A percentile compares a stretch with the other conserved stretches of the same genome.
Conservation (phyloP, 306 rosid species). For the Quercus aquifolioides region DNA sequence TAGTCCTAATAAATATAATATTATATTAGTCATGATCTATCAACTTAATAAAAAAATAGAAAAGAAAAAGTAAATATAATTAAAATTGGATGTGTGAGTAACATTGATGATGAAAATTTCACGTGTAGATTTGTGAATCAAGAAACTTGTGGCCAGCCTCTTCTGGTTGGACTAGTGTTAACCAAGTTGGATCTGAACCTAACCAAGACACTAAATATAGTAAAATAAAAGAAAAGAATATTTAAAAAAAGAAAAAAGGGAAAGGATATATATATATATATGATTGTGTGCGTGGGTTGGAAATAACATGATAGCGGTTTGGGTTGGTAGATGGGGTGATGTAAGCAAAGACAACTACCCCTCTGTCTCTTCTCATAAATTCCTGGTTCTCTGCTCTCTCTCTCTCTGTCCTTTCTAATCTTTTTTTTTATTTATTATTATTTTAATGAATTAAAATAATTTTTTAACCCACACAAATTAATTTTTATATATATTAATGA, state of each 20-base stretch:
- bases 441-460: no score
- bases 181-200: not conserved
- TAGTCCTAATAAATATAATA: no score
- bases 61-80: not conserved
- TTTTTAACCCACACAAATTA: not conserved
- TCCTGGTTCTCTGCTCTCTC: not conserved
- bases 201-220: not conserved
- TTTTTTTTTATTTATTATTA: not conserved
- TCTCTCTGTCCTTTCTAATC: no score
- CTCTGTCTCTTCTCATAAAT: constrained; percentile 32
- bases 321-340: constrained; percentile 33
- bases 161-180: not conserved
- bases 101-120: not conserved
- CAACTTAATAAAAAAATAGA: not conserved
- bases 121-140: not conserved
- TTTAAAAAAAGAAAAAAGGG: not conserved
- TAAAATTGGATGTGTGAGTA: not conserved
- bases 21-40: not conserved
- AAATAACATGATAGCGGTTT: constrained; percentile 7
- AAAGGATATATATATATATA: not conserved
- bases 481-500: no score
- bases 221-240: not conserved
- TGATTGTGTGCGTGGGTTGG: not conserved
- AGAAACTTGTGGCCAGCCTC: not conserved
- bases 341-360: constrained; percentile 11